Evolutionary conservation across 345 rosid species (phyloP).

Genomic region (Cardamine resedifolia): DNA sequence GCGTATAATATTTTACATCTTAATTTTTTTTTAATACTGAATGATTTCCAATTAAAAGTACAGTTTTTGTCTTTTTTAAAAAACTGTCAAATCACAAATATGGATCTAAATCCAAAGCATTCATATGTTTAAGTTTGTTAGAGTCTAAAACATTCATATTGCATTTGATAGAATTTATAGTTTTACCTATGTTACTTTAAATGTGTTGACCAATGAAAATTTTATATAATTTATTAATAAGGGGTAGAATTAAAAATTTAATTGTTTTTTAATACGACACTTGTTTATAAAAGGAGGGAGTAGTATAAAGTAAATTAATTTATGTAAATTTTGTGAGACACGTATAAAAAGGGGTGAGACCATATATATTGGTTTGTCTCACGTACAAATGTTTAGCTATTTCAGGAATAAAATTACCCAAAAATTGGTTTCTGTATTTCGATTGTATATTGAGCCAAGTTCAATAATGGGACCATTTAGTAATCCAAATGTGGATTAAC

Average conservation of each 20-base stretch:
- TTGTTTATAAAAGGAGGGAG: no score
- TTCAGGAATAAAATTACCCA: constrained; percentile 9
- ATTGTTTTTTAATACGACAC: no score
- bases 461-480: background rate
- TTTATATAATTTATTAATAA: no score
- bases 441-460: background rate
- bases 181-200: no score
- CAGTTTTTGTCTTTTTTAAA: background rate
- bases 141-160: background rate
- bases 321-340: background rate
- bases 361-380: background rate
- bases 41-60: no score
- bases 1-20: no score
- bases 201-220: no score
- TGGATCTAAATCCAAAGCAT: constrained; percentile 17
- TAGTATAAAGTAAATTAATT: background rate
- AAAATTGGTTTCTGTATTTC: background rate
- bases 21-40: no score
- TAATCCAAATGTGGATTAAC: background rate
- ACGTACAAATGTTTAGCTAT: constrained; percentile 23
- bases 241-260: no score
- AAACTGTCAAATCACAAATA: background rate
- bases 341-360: background rate
- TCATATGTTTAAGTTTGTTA: background rate
- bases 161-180: no score